Evolutionary conservation across 768 basidiomycete genomes (phyloP).

Genomic region (Melanogaster broomeanus): DNA sequence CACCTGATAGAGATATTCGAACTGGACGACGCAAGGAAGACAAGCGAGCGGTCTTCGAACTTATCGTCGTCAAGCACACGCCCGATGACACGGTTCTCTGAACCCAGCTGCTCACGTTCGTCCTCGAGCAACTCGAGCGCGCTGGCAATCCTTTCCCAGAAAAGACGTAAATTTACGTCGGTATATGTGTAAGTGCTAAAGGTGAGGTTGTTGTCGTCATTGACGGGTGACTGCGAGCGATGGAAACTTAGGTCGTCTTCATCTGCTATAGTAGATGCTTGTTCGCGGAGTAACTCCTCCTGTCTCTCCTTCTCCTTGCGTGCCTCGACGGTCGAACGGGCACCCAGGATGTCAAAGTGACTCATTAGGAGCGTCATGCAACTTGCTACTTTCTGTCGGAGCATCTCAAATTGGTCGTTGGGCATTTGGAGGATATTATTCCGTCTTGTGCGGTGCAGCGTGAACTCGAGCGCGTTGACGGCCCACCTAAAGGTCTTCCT

Average conservation of each 20-base stretch:
- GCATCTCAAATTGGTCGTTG: constrained; percentile 84
- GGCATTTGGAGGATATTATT: constrained; percentile 89
- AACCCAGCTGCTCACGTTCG: constrained; percentile 56
- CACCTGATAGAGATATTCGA: constrained; percentile 95
- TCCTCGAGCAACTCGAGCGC: constrained; percentile 67
- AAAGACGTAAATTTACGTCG: constrained; percentile 67
- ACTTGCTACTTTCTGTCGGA: constrained; percentile 88
- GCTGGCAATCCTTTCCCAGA: constrained; percentile 71
- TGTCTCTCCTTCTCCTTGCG: constrained; percentile 87
- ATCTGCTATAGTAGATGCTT: constrained; percentile 47
- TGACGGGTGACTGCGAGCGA: constrained; percentile 40
- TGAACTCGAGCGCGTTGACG: constrained; percentile 92
- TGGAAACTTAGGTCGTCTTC: constrained; percentile 53
- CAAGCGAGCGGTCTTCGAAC: constrained; percentile 89
- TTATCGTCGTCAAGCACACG: constrained; percentile 94
- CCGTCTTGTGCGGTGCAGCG: constrained; percentile 82
- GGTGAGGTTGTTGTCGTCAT: constrained; percentile 31
- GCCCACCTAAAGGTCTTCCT: constrained; percentile 98
- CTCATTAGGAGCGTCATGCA: constrained; percentile 97
- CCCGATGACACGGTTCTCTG: constrained; percentile 78
- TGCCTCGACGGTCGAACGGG: constrained; percentile 84
- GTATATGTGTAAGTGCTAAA: constrained; percentile 44
- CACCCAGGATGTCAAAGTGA: constrained; percentile 98
- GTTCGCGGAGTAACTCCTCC: constrained; percentile 59
- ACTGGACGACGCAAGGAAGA: constrained; percentile 93